These are phyloP conservation scores for Colletotrichum sp. DNA, from an alignment of 2,329 filamentous ascomycete genomes.

Conservation along the genomic window DNA sequence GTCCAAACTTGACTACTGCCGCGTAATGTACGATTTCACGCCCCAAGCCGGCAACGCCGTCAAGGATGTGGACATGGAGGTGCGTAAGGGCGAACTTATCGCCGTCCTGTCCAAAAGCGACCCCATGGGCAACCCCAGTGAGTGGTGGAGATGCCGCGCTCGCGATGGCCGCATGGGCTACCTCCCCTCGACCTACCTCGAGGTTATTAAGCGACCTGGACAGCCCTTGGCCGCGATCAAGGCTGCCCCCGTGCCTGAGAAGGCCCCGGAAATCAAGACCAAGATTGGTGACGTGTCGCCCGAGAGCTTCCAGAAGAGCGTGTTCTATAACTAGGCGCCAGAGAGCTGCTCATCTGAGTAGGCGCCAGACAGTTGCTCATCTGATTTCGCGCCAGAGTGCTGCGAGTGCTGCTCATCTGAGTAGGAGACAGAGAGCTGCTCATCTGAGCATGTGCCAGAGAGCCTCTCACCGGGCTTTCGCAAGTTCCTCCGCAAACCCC, in stretches of 20 bases:
- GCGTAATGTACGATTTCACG: constrained; percentile 91
- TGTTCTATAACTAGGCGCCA: constrained; percentile 57
- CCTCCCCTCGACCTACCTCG: constrained; percentile 87
- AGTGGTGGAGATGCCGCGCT: constrained; percentile 97
- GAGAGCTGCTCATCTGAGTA: neutral
- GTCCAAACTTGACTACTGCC: constrained; percentile 94
- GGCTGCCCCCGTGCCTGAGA: constrained; percentile 39
- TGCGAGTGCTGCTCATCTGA: too few species aligned
- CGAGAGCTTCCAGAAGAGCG: constrained; percentile 63
- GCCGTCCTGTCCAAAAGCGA: constrained; percentile 93
- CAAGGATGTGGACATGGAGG: constrained; percentile 83
- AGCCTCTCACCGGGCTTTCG: too few species aligned
- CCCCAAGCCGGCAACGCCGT: constrained; percentile 70
- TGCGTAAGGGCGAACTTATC: constrained; percentile 94
- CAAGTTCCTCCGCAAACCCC: neutral
- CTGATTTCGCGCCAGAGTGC: too few species aligned
- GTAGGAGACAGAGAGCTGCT: too few species aligned
- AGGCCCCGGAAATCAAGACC: constrained; percentile 36
- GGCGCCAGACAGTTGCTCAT: too few species aligned
- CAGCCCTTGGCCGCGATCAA: constrained; percentile 59
- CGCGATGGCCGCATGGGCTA: constrained; percentile 92
- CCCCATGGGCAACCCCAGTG: constrained; percentile 87
- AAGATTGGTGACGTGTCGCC: constrained; percentile 59
- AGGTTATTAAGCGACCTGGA: constrained; percentile 67
- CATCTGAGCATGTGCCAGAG: neutral